Base-by-base conservation (phyloP, 2,329 filamentous ascomycete genomes). In the Canariomyces notabilis region DNA sequence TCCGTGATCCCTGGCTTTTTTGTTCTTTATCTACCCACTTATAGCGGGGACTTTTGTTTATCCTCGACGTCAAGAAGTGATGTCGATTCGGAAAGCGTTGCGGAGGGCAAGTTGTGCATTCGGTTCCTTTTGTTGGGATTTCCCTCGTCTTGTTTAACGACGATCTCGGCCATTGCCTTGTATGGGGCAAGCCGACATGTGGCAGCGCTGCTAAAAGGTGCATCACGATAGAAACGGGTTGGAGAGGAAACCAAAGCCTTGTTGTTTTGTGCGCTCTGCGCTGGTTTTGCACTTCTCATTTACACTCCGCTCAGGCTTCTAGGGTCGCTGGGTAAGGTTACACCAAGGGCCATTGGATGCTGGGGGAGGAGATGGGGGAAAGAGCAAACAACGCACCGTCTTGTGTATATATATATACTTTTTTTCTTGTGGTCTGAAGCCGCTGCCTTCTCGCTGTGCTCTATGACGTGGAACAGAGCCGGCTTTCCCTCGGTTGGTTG, bases 221-320 rank as follows among this genome's bases (percentile, higher is more conserved):
- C 44, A 46, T 49, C 37, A 44, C 34, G 38, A 49, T 51, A 56
- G 46, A 52, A 31, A 37, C 34, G 34, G 20, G 29, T 37, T 23
- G 18, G 22, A 16, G 19, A 11, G 20, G n/a, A n/a, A 36, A 7
- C 14, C 37, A 16, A 22, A n/a, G 15, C n/a, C 15, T 31, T 29
- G 39, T 12, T 29, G 4, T 29, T 8, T 12, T 29, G 9, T 23
- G 33, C 32, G n/a, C 35, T 38, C 29, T 20, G 34, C 41, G 11
- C 35, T 22, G 31, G 39, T 50, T 42, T 16, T 48, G 38, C 29
- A 37, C 37, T 44, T 39, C 35, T 42, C 21, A 31, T 29, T 23
- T 22, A 14, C 40, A 37, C 31, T 18, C 31, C 11, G 11, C 29
- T 4, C 23, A 29, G 12, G 6, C 29, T 12, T 35, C 33, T 18